Evolutionary conservation across 345 rosid species (phyloP).

Genomic region (Lepidium aucheri): DNA sequence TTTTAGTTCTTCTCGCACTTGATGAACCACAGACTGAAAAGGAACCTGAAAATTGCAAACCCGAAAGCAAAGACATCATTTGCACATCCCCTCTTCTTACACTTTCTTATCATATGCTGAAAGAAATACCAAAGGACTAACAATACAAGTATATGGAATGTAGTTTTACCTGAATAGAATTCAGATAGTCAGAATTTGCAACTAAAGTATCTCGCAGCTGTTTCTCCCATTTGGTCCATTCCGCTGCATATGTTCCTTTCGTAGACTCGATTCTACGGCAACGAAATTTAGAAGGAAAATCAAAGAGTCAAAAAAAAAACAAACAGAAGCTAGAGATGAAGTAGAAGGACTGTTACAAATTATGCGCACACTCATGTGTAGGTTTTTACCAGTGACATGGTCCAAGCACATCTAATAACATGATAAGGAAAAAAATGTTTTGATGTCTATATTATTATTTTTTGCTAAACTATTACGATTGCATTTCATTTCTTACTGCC

Average conservation of each 20-base stretch:
- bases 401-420: not conserved
- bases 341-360: not conserved
- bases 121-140: not conserved
- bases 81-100: not conserved
- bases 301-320: not conserved
- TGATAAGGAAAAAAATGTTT: not conserved
- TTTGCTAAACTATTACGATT: not conserved
- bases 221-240: conserved; percentile 90
- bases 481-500: not conserved
- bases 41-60: conserved; percentile 50
- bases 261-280: conserved; percentile 59
- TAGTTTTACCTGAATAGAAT: conserved; percentile 59
- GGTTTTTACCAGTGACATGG: not conserved
- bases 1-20: conserved; percentile 64
- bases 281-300: conserved; percentile 1
- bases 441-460: not conserved
- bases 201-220: conserved; percentile 42
- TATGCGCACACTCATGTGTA: not conserved
- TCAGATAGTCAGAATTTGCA: conserved; percentile 50
- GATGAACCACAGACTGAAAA: conserved; percentile 62
- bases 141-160: not conserved
- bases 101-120: not conserved
- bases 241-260: conserved; percentile 62
- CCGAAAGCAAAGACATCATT: not conserved
- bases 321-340: not conserved